These are phyloP conservation scores for Scedosporium minutisporum DNA, from an alignment of 2,329 filamentous ascomycete species.

Conservation along the genomic window DNA sequence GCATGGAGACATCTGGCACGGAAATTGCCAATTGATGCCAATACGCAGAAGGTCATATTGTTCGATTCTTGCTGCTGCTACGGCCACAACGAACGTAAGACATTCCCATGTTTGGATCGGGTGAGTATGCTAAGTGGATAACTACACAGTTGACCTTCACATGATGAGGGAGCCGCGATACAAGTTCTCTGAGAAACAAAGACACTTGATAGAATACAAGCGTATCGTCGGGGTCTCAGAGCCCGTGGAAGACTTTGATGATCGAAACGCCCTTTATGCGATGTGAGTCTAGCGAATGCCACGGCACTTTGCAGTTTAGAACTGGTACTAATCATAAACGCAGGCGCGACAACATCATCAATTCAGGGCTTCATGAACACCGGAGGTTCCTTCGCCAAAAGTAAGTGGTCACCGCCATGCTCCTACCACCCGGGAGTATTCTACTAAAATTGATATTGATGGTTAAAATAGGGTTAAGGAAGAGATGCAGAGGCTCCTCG, in stretches of 20 bases:
- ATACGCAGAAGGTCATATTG: constrained; percentile 18
- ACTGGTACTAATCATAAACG: too few species aligned
- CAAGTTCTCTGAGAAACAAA: not conserved
- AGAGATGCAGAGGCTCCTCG: not conserved
- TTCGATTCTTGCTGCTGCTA: constrained; percentile 28
- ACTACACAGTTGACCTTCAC: constrained; percentile 3
- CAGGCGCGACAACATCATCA: too few species aligned
- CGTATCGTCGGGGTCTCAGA: constrained; percentile 11
- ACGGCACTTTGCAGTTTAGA: too few species aligned
- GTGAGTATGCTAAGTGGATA: not conserved
- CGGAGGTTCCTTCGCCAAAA: too few species aligned
- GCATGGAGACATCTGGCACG: constrained; percentile 29
- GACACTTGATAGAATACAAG: not conserved
- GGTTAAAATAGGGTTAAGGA: not conserved
- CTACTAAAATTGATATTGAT: too few species aligned
- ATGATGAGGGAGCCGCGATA: constrained; percentile 7
- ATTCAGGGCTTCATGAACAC: too few species aligned
- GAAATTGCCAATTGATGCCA: constrained; percentile 19
- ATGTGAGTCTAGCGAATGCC: not conserved
- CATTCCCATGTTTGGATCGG: not conserved
- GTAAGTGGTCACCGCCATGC: too few species aligned
- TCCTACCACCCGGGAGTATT: too few species aligned
- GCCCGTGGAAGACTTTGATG: constrained; percentile 13
- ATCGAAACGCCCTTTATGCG: not conserved
- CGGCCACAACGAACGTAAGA: constrained; percentile 26